Evolutionary conservation across 441 rosid genomes (phyloP), one percentile per base, ranked within the genome.

Genomic region (Hura crepitans): DNA sequence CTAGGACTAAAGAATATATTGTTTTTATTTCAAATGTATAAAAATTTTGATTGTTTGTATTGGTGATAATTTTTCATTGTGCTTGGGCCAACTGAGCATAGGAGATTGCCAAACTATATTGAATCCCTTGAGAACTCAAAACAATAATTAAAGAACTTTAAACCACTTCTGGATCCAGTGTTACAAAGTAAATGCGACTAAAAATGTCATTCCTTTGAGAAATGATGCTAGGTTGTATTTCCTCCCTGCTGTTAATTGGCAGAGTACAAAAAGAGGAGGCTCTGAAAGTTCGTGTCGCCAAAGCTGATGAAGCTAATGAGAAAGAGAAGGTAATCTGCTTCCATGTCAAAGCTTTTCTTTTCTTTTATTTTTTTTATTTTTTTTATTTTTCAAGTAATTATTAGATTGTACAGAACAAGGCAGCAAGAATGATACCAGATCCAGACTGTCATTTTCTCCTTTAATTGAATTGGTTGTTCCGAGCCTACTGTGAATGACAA

Each of bases 261-360:
- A 95, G 99, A 83, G 69, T 80, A 54, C 98, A 95, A 75, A 92
- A 91, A 75, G 97, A 95, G 72, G 99, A 95, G 82, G 97, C 99
- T 59, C 78, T 95, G 57, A 87, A 87, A 78, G 96, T 87, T 85
- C 96, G 96, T 72, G 91, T 84, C 35, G 70, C 86, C 70, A 95
- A 91, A 85, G 83, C 95, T 72, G 83, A 81, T 75, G 98, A 95
- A 85, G 85, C 86, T 65, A 79, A 80, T 65, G 95, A 83, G 81
- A 92, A 83, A 72, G 99, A 92, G 82, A 92, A 91, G 99, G 99
- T 95, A 74, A 61, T 62, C 31, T 72, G 69, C 66, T 74, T 57
- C 57, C 0, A 5, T 37, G 62, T n/a, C 45, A 45, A 35, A 65
- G 55, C 66, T 53, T n/a, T 62, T 35, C 35, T 70, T 49, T 67